These are phyloP conservation scores for Skeletonema tropicum DNA, from an alignment of 108 stramenopile species.

Conservation along the genomic window DNA sequence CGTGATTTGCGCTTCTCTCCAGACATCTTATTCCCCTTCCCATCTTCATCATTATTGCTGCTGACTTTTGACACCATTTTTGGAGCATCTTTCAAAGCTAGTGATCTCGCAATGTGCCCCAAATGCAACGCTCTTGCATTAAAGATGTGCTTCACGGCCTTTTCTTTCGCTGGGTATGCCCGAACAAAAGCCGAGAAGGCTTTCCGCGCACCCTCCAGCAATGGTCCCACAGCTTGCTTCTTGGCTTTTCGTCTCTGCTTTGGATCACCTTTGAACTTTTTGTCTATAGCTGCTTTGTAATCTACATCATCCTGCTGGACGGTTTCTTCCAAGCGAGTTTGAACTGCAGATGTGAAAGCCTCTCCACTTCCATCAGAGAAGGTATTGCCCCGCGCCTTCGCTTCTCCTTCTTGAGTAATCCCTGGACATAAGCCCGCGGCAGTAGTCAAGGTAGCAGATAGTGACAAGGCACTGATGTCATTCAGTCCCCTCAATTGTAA, in stretches of 20 bases:
- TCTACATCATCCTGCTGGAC: constrained; percentile 39
- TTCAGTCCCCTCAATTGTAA: constrained; percentile 70
- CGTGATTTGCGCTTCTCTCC: constrained; percentile 34
- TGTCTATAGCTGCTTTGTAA: constrained; percentile 43
- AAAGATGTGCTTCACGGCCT: constrained; percentile 84
- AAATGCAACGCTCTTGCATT: constrained; percentile 81
- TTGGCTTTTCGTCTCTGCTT: constrained; percentile 39
- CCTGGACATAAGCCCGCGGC: constrained; percentile 65
- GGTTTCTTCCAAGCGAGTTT: constrained; percentile 52
- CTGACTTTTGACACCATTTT: constrained; percentile 61
- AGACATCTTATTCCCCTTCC: neutral
- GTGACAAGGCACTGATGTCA: constrained; percentile 67
- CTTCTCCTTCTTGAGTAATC: constrained; percentile 58
- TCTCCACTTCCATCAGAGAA: constrained; percentile 61
- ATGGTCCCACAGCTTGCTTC: constrained; percentile 50
- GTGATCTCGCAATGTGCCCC: constrained; percentile 85
- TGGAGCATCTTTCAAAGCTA: constrained; percentile 87
- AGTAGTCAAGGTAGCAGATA: constrained; percentile 69
- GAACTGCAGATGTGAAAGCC: constrained; percentile 66
- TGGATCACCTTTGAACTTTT: constrained; percentile 41
- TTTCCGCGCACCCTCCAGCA: constrained; percentile 69
- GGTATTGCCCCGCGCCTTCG: constrained; percentile 44
- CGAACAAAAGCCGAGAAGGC: constrained; percentile 80
- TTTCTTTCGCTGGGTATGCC: constrained; percentile 89
- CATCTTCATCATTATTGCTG: neutral